Conservation (phyloP, 23 red algal species). For the Gracilaria caudata region DNA sequence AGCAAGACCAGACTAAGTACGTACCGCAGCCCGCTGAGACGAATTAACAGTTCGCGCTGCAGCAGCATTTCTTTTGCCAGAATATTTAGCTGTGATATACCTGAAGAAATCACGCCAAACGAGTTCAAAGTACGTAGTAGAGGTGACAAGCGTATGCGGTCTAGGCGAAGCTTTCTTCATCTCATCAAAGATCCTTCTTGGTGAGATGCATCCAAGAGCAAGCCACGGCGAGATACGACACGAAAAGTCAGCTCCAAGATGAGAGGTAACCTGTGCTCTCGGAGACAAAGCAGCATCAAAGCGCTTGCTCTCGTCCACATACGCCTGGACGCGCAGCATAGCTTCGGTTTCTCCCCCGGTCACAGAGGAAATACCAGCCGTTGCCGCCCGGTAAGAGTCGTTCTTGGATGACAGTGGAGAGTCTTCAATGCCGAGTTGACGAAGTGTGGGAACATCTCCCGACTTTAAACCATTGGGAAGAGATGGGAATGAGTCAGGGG, state of each 20-base stretch:
- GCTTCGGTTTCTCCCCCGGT: slow-evolving; percentile 91
- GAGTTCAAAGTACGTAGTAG: slow-evolving; percentile 86
- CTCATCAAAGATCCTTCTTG: slow-evolving; percentile 85
- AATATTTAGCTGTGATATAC: slow-evolving; percentile 91
- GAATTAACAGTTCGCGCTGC: not conserved
- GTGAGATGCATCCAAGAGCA: slow-evolving; percentile 93
- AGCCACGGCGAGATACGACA: slow-evolving; percentile 99
- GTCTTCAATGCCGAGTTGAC: slow-evolving; percentile 79
- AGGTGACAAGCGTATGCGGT: slow-evolving; percentile 25
- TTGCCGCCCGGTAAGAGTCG: not conserved
- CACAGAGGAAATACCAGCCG: slow-evolving; percentile 51
- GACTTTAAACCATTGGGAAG: slow-evolving; percentile 56
- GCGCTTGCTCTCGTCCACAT: slow-evolving; percentile 71
- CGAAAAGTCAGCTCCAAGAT: slow-evolving; percentile 97
- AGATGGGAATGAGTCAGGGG: slow-evolving; percentile 55
- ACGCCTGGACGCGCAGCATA: slow-evolving; percentile 74
- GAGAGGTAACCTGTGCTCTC: slow-evolving; percentile 41
- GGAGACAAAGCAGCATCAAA: slow-evolving; percentile 33
- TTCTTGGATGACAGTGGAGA: not conserved
- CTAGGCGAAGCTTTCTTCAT: slow-evolving; percentile 48
- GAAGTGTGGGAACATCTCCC: slow-evolving; percentile 88
- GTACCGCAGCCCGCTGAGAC: not conserved
- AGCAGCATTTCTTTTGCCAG: slow-evolving; percentile 41
- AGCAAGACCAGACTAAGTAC: not conserved
- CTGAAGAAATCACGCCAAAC: slow-evolving; percentile 99